These are phyloP conservation scores for Durusdinium trenchii DNA, from an alignment of 73 alveolate species.

Conservation along the genomic window DNA sequence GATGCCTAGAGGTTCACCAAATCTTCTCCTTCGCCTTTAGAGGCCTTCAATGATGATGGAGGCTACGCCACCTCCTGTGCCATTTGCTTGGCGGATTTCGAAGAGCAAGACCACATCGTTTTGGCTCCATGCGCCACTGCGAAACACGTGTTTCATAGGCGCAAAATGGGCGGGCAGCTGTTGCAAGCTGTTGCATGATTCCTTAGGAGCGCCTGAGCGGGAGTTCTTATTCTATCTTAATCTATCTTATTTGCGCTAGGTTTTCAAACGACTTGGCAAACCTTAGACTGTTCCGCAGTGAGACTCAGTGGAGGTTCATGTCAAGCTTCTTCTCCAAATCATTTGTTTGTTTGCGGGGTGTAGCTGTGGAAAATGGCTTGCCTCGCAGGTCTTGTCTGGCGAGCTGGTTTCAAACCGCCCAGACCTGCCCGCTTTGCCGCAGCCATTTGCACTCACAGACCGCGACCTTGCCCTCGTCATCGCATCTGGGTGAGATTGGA, in stretches of 20 bases:
- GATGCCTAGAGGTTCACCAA: too few species aligned
- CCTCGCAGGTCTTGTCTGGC: slow-evolving; percentile 17
- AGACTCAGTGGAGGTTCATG: neutral
- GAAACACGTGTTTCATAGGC: neutral
- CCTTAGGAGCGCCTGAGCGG: neutral
- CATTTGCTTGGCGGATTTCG: neutral
- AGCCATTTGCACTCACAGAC: neutral
- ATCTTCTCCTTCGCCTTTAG: too few species aligned
- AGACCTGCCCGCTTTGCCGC: slow-evolving; percentile 26
- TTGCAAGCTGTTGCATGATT: neutral
- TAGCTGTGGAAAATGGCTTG: neutral
- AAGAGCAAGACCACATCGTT: neutral
- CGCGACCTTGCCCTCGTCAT: neutral
- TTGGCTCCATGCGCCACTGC: neutral
- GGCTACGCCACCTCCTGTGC: slow-evolving; percentile 41
- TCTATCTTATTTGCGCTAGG: too few species aligned
- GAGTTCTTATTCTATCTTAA: neutral
- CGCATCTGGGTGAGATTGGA: too few species aligned
- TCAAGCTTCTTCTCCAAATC: neutral
- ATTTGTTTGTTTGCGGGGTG: neutral
- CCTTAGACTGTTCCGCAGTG: neutral
- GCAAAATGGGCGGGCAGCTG: neutral
- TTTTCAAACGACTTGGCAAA: too few species aligned
- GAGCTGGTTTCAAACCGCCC: slow-evolving; percentile 9
- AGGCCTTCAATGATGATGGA: slow-evolving; percentile 35